phyloP scores from a whole-genome alignment of 495 filamentous ascomycete genomes.

The Sporormia fimetaria region DNA sequence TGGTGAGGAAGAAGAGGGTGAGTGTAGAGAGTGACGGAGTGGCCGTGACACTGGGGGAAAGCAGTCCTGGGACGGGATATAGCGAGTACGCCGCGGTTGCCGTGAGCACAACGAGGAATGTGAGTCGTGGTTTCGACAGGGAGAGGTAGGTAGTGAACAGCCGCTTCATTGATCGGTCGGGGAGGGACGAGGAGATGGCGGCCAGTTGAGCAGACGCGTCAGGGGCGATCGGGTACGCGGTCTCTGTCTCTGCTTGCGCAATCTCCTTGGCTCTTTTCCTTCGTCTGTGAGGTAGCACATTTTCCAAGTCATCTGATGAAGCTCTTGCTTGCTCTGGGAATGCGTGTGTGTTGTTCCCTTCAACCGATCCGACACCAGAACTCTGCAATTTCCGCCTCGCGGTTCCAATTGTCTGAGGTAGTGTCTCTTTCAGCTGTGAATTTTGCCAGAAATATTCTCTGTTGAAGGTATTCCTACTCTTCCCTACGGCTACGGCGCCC shows the following conservation, averaged over 20 bases:
- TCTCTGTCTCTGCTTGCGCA: conserved; percentile 2
- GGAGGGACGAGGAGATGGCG: conserved; percentile 55
- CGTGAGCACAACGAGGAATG: conserved; percentile 80
- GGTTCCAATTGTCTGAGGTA: conserved; percentile 4
- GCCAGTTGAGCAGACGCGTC: conserved; percentile 79
- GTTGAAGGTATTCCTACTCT: conserved; percentile 16
- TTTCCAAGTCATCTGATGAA: conserved; percentile 2
- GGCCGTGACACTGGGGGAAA: conserved; percentile 55
- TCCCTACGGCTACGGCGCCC: conserved; percentile 12
- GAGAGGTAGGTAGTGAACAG: conserved; percentile 75
- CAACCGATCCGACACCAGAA: neutral
- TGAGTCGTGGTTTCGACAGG: conserved; percentile 87
- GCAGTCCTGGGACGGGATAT: conserved; percentile 72
- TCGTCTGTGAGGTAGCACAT: conserved; percentile 31
- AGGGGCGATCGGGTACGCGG: conserved; percentile 44
- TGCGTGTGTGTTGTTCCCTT: neutral
- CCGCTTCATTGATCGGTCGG: conserved; percentile 58
- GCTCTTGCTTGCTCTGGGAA: neutral
- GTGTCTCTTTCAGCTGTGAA: conserved; percentile 11
- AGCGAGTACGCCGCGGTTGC: conserved; percentile 87
- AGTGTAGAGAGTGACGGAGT: conserved; percentile 79
- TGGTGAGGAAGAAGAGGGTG: conserved; percentile 84
- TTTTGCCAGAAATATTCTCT: conserved; percentile 30
- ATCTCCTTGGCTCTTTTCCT: conserved; percentile 27
- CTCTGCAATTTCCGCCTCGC: conserved; percentile 20